These are phyloP conservation scores for Phaeodactylum tricornutum DNA, from an alignment of 108 stramenopile genomes.

Conservation along the genomic window DNA sequence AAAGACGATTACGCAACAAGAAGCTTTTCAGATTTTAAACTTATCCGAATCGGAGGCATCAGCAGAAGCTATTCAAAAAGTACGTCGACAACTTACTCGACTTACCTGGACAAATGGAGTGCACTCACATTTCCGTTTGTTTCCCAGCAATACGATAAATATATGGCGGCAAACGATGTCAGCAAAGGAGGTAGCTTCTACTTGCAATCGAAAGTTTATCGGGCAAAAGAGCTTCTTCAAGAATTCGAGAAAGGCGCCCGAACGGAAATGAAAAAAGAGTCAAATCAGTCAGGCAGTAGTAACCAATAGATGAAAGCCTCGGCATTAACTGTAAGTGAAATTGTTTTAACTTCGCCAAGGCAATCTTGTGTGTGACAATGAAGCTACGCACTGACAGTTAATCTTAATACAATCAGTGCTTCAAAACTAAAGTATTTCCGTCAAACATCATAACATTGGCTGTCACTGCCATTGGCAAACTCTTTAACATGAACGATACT, in stretches of 20 bases:
- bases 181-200: slow-evolving; percentile 95
- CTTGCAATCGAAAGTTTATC: slow-evolving; percentile 93
- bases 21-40: slow-evolving; percentile 63
- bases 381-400: too few relatives aligned
- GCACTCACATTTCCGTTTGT: not conserved
- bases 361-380: too few relatives aligned
- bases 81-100: slow-evolving; percentile 15
- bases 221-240: slow-evolving; percentile 87
- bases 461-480: too few relatives aligned
- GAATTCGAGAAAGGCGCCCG: slow-evolving; percentile 63
- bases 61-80: slow-evolving; percentile 47
- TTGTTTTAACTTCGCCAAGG: too few relatives aligned
- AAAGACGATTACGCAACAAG: slow-evolving; percentile 42
- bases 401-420: too few relatives aligned
- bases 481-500: too few relatives aligned
- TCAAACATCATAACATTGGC: too few relatives aligned
- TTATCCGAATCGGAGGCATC: slow-evolving; percentile 36
- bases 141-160: slow-evolving; percentile 73
- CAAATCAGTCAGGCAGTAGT: too few relatives aligned
- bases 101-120: not conserved
- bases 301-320: too few relatives aligned
- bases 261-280: slow-evolving; percentile 36
- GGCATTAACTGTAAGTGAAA: too few relatives aligned
- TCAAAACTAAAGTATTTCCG: too few relatives aligned
- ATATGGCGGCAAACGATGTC: slow-evolving; percentile 89